Conservation (phyloP, 768 basidiomycete species). For the Naganishia kalamii region DNA sequence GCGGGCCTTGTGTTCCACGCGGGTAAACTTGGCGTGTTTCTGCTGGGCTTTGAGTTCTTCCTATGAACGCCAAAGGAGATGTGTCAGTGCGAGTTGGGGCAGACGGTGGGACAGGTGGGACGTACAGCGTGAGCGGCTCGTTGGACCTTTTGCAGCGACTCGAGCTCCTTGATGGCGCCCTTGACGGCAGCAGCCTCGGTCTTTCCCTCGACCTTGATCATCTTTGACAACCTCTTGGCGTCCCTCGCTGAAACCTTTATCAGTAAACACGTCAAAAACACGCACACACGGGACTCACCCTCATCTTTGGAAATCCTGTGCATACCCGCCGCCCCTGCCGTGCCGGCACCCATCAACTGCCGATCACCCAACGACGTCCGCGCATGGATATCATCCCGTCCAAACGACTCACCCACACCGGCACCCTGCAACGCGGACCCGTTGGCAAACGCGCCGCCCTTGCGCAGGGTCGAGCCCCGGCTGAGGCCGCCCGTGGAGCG, state of each 20-base stretch:
- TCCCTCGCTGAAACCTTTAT: slow-evolving; percentile 41
- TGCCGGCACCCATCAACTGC: slow-evolving; percentile 9
- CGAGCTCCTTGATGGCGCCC: slow-evolving; percentile 60
- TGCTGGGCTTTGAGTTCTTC: slow-evolving; percentile 59
- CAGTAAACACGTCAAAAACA: neutral
- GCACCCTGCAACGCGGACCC: slow-evolving; percentile 24
- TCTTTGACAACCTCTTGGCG: slow-evolving; percentile 59
- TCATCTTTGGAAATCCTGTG: slow-evolving; percentile 23
- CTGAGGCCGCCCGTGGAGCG: slow-evolving; percentile 18
- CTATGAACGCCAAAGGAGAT: slow-evolving; percentile 29
- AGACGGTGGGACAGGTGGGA: neutral
- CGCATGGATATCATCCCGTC: slow-evolving; percentile 24
- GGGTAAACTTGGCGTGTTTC: slow-evolving; percentile 54
- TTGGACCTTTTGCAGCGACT: slow-evolving; percentile 64
- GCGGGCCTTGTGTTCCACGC: slow-evolving; percentile 60
- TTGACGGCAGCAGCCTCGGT: slow-evolving; percentile 60
- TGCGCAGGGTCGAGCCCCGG: slow-evolving; percentile 20
- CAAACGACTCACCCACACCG: slow-evolving; percentile 19
- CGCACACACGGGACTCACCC: neutral
- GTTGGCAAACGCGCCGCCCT: slow-evolving; percentile 25
- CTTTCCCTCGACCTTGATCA: slow-evolving; percentile 65
- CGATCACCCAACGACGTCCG: slow-evolving; percentile 18
- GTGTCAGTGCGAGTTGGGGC: neutral
- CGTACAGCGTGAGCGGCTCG: slow-evolving; percentile 50
- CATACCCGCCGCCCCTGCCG: slow-evolving; percentile 13